Base-by-base conservation (phyloP, 2,329 filamentous ascomycete genomes). In the Xylariaceae sp. region DNA sequence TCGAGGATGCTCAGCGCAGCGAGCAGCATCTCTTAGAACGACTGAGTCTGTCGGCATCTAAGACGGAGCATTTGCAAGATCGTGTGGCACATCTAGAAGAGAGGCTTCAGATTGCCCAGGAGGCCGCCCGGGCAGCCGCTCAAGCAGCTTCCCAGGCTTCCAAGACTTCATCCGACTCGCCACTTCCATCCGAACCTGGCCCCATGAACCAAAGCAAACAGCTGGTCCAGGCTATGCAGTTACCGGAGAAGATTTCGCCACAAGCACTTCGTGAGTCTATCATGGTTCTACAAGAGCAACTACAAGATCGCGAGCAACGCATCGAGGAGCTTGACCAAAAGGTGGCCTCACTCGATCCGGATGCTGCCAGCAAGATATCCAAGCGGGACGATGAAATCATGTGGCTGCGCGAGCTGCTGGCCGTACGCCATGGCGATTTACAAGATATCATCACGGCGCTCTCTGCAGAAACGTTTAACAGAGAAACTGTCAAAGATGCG, bases 221-320 rank as follows among this genome's bases (percentile, higher is more conserved):
- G 52, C 67, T 71, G 35, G 73, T 75, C n/a, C 75, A 77, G 47
- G 71, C 71, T 15, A 72, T 77, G 60, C 80, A 82, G 18, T 75
- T 86, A 3, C 89, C 90, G 0, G 91, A 94, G 73, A 96, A 89
- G 79, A 90, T 97, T 59, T 97, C 93, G 2, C 90, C 92, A 0
- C 93, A 97, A 74, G 94, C 94, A 5, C 83, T 99, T 37, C 88
- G 94, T 35, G 94, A 99, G 75, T 96, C 92, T 0, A 97, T 99
- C 71, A 87, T 96, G 75, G 94, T 97, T 15, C 80, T 99, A 30
- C 94, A 99, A 75, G 93, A 97, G 73, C 94, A 99, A 74, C 82
- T 99, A 5, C 94, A 97, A 73, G 91, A 94, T 67, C 92, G 94
- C 56, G 94, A 99, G 76, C 83, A 88, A 61, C 87, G 86, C 45